Conservation (phyloP, 176 grass and related monocot species). For the Carex kokanica region DNA sequence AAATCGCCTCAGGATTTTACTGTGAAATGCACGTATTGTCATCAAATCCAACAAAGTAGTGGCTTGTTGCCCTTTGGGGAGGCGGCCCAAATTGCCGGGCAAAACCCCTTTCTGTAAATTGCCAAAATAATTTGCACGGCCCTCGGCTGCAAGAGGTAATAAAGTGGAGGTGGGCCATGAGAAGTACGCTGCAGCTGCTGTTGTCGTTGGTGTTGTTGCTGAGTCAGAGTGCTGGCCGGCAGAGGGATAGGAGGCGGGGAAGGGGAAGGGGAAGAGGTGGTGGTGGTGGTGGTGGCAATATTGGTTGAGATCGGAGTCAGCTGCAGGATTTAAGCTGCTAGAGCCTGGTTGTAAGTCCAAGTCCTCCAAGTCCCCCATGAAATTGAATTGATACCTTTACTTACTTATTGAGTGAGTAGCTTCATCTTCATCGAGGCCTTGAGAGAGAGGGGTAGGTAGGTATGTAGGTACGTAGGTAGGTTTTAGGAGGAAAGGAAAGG, state of each 20-base stretch:
- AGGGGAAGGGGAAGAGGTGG: too few relatives aligned
- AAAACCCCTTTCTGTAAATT: constrained; percentile 95
- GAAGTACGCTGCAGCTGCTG: constrained; percentile 65
- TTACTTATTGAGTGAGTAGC: too few relatives aligned
- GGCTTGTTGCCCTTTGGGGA: constrained; percentile 72
- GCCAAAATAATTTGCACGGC: constrained; percentile 91
- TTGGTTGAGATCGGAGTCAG: constrained; percentile 30
- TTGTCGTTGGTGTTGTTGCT: neutral
- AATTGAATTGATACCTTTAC: neutral
- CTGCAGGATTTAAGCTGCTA: neutral
- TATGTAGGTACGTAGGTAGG: too few relatives aligned
- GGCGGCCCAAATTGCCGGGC: constrained; percentile 64
- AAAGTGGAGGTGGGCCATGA: constrained; percentile 98
- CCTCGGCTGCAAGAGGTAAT: constrained; percentile 77
- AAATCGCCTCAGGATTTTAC: constrained; percentile 83
- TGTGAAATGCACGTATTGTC: constrained; percentile 97
- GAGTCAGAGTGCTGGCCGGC: constrained; percentile 78
- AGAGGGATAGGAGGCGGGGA: constrained; percentile 60
- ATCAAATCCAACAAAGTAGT: constrained; percentile 95
- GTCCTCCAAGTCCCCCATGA: constrained; percentile 2
- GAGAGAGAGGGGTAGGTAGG: too few relatives aligned
- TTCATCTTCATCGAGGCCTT: too few relatives aligned
- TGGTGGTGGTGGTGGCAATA: constrained; percentile 35
- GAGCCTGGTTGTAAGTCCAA: neutral
- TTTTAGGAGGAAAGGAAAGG: too few relatives aligned